Conservation (phyloP, 345 rosid species). For the Heritiera littoralis region DNA sequence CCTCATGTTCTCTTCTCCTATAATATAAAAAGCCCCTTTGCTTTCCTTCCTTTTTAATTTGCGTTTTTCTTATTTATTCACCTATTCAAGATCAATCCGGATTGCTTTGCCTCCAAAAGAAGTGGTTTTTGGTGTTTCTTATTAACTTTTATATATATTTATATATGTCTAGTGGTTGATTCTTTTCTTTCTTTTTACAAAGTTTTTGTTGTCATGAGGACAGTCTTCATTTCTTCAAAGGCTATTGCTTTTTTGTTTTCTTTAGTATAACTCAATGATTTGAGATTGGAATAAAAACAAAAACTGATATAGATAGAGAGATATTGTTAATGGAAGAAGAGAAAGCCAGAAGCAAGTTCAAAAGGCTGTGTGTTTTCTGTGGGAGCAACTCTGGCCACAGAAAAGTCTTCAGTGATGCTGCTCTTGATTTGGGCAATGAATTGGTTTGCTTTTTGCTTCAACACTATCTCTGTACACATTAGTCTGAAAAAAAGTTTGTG, state of each 20-base stretch:
- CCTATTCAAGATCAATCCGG: constrained; percentile 31
- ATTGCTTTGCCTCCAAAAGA: constrained; percentile 25
- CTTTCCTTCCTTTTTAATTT: constrained; percentile 14
- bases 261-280: constrained; percentile 22
- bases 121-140: constrained; percentile 4
- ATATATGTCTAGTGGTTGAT: constrained; percentile 19
- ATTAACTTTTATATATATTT: background rate
- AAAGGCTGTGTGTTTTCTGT: constrained; percentile 86
- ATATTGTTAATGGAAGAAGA: constrained; percentile 59
- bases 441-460: constrained; percentile 56
- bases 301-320: background rate
- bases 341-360: constrained; percentile 52
- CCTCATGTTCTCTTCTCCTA: constrained; percentile 30
- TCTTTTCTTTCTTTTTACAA: constrained; percentile 22
- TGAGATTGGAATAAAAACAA: constrained; percentile 26
- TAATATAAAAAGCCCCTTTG: constrained; percentile 14
- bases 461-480: constrained; percentile 10
- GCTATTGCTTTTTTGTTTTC: constrained; percentile 25
- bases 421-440: constrained; percentile 89
- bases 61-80: background rate
- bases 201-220: constrained; percentile 7
- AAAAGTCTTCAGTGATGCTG: constrained; percentile 85
- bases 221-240: constrained; percentile 23
- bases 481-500: constrained; percentile 9
- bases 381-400: constrained; percentile 91